Evolutionary conservation across 805 yeast species (phyloP).

Genomic region (Schwanniomyces pseudopolymorphus): DNA sequence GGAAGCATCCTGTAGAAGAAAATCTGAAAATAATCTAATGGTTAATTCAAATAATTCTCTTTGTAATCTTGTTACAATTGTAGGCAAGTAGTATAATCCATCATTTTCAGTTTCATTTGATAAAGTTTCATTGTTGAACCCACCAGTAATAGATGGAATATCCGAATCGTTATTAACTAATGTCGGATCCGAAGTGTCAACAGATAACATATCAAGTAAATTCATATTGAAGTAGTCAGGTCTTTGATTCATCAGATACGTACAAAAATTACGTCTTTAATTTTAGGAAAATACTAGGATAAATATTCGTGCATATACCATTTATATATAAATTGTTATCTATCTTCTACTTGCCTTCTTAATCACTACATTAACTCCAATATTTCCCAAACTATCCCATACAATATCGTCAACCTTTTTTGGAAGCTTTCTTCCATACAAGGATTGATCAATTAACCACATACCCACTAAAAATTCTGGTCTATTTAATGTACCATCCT

Average conservation of each 20-base stretch:
- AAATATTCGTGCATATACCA: neutral
- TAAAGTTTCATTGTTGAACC: constrained; percentile 4
- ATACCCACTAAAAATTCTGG: constrained; percentile 91
- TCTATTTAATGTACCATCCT: constrained; percentile 74
- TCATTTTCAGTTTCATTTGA: constrained; percentile 11
- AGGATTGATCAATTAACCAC: constrained; percentile 96
- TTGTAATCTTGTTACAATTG: constrained; percentile 33
- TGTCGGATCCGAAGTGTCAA: constrained; percentile 25
- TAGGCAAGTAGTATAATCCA: constrained; percentile 34
- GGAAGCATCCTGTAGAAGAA: constrained; percentile 21
- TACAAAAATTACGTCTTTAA: too few relatives aligned
- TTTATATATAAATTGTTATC: constrained; percentile 9
- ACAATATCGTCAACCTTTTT: constrained; percentile 60
- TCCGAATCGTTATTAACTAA: constrained; percentile 1
- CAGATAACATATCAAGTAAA: constrained; percentile 38
- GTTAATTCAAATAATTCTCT: constrained; percentile 32
- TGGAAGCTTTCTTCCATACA: constrained; percentile 91
- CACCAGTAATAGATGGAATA: neutral
- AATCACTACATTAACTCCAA: constrained; percentile 41
- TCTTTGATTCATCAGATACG: neutral
- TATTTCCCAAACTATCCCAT: constrained; percentile 74
- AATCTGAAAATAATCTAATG: constrained; percentile 27
- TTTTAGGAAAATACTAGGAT: neutral
- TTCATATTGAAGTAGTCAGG: constrained; percentile 24
- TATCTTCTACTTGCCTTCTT: constrained; percentile 31